Evolutionary conservation across 805 yeast species (phyloP).

Genomic region (Ogataea paradorogensis): DNA sequence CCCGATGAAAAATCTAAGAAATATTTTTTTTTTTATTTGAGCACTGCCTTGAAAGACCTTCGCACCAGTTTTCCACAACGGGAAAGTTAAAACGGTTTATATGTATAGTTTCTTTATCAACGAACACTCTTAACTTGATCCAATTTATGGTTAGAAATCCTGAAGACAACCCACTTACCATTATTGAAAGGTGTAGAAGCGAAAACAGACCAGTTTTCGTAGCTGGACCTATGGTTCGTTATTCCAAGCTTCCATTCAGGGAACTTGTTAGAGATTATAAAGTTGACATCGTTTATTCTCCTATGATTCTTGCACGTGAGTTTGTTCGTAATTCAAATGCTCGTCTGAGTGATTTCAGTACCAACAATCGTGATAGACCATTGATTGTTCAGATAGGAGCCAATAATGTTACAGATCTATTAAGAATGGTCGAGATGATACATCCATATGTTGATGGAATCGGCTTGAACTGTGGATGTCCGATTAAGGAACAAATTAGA

Average conservation of each 20-base stretch:
- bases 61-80: slow-evolving; percentile 15
- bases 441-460: slow-evolving; percentile 89
- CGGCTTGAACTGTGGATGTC: slow-evolving; percentile 97
- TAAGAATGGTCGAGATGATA: slow-evolving; percentile 85
- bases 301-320: slow-evolving; percentile 95
- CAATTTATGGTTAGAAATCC: slow-evolving; percentile 33
- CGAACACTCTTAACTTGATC: background rate
- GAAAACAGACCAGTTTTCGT: slow-evolving; percentile 58
- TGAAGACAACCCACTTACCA: slow-evolving; percentile 50
- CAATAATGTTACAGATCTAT: slow-evolving; percentile 75
- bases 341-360: slow-evolving; percentile 78
- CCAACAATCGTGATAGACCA: slow-evolving; percentile 66
- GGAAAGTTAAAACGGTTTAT: slow-evolving; percentile 16
- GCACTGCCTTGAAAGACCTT: slow-evolving; percentile 3
- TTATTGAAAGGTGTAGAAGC: slow-evolving; percentile 44
- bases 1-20: slow-evolving; percentile 10
- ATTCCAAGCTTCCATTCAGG: slow-evolving; percentile 90
- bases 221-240: slow-evolving; percentile 96
- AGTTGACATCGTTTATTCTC: slow-evolving; percentile 85
- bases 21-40: background rate
- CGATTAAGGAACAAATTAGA: slow-evolving; percentile 88
- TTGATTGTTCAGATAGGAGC: slow-evolving; percentile 89
- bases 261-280: slow-evolving; percentile 70
- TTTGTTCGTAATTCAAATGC: slow-evolving; percentile 84
- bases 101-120: background rate